Percentiles rank a stretch among this genome's conserved stretches.
These are phyloP conservation scores for Macaranga tanarius DNA, from an alignment of 441 rosid genomes.

Conservation along the genomic window DNA sequence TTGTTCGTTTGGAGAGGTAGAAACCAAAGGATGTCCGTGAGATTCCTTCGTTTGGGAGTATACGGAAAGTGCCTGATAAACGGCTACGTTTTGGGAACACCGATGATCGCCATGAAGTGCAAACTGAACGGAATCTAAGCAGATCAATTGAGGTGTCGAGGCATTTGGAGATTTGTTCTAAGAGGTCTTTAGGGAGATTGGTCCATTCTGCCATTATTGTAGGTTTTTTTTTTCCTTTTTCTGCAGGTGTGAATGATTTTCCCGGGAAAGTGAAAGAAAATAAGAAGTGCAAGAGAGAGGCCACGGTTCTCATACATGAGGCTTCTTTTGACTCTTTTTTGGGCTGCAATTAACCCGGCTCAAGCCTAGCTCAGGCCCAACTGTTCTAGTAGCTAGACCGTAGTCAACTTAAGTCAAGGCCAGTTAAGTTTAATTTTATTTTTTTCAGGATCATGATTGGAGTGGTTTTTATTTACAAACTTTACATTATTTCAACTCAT, in stretches of 20 bases:
- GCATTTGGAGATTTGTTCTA: constrained; percentile 45
- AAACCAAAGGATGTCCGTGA: constrained; percentile 45
- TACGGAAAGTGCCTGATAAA: constrained; percentile 41
- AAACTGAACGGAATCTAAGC: constrained; percentile 67
- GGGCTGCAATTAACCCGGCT: no score
- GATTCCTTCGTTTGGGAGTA: constrained; percentile 57
- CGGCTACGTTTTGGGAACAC: constrained; percentile 37
- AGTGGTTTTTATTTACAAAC: no score
- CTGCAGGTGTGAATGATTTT: not conserved
- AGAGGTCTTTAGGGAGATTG: constrained; percentile 60
- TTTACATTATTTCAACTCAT: no score
- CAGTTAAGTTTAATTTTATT: no score
- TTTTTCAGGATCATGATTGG: no score
- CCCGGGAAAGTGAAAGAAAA: constrained; percentile 2
- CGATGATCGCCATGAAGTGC: constrained; percentile 70
- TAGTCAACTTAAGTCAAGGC: no score
- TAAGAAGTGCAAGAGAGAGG: not conserved
- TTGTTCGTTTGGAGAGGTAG: constrained; percentile 60
- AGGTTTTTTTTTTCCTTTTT: no score
- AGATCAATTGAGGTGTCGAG: constrained; percentile 54
- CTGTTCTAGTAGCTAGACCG: no score
- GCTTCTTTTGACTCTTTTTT: no score
- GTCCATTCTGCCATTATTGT: constrained; percentile 79
- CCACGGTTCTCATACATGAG: no score
- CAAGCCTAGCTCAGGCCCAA: no score